Evolutionary conservation across 139 green algal genomes (phyloP).

Genomic region (Chlorella vulgaris): DNA sequence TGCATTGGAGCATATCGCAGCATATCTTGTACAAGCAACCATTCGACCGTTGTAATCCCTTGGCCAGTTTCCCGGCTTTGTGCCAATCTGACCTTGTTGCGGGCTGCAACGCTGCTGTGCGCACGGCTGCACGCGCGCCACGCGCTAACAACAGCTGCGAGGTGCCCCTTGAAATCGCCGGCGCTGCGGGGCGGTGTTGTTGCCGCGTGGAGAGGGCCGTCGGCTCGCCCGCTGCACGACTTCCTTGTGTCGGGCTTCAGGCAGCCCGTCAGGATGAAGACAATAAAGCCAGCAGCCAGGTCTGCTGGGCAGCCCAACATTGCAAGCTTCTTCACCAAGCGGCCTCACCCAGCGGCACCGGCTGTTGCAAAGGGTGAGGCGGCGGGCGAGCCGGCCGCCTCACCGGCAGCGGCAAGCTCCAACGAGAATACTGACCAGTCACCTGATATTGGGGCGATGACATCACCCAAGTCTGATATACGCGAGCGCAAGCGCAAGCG

Average conservation of each 20-base stretch:
- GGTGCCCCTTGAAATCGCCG: not conserved
- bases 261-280: not conserved
- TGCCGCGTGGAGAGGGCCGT: conserved; percentile 2
- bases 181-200: not conserved
- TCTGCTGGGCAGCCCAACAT: conserved; percentile 37
- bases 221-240: not conserved
- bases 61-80: not conserved
- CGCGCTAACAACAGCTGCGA: not conserved
- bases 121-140: conserved; percentile 6
- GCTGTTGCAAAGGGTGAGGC: not conserved
- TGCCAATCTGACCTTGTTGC: not conserved
- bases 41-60: no score
- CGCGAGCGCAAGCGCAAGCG: not conserved
- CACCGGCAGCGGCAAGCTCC: not conserved
- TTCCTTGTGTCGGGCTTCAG: not conserved
- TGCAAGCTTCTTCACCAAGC: conserved; percentile 43
- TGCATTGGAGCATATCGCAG: no score
- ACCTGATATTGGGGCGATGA: no score
- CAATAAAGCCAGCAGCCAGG: not conserved
- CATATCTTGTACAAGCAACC: no score
- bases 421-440: conserved; percentile 13
- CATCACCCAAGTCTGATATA: not conserved
- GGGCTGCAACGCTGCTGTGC: not conserved
- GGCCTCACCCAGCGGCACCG: conserved; percentile 24
- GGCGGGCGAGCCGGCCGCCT: not conserved